These are phyloP conservation scores for Paecilomyces formosus DNA, from an alignment of 2,329 filamentous ascomycete species.

Conservation along the genomic window DNA sequence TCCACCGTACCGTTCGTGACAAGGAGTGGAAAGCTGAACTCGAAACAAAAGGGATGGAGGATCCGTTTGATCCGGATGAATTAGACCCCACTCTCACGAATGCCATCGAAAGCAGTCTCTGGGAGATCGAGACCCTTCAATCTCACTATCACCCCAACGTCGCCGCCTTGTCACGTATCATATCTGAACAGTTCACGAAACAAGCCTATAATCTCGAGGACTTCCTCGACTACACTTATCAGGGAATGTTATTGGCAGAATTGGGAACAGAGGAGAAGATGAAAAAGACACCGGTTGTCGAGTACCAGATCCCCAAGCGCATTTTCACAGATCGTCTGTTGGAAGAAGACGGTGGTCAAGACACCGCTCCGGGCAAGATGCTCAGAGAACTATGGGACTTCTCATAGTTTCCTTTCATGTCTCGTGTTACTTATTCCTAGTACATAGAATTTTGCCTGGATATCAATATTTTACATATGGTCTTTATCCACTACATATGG, in stretches of 20 bases:
- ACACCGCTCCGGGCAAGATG: constrained; percentile 28
- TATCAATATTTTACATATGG: neutral
- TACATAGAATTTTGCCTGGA: constrained; percentile 1
- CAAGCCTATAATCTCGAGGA: constrained; percentile 92
- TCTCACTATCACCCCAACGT: constrained; percentile 96
- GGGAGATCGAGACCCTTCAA: constrained; percentile 88
- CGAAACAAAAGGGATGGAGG: constrained; percentile 56
- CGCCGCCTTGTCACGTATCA: constrained; percentile 84
- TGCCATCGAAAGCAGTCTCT: constrained; percentile 87
- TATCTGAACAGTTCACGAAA: constrained; percentile 96
- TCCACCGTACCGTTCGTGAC: constrained; percentile 67
- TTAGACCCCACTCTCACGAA: constrained; percentile 74
- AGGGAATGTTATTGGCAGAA: constrained; percentile 69
- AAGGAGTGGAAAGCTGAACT: constrained; percentile 51
- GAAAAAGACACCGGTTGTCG: constrained; percentile 79
- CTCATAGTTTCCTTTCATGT: constrained; percentile 5
- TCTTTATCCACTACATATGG: neutral
- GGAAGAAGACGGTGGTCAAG: constrained; percentile 31
- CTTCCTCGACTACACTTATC: constrained; percentile 90
- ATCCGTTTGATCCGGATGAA: constrained; percentile 72
- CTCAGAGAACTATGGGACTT: constrained; percentile 34
- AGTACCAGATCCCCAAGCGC: constrained; percentile 87
- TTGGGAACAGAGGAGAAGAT: constrained; percentile 58
- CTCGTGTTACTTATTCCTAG: constrained; percentile 1
- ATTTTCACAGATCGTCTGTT: constrained; percentile 52